Evolutionary conservation across 192 early-diverging fungal genomes (phyloP).

Genomic region (Geranomyces variabilis): DNA sequence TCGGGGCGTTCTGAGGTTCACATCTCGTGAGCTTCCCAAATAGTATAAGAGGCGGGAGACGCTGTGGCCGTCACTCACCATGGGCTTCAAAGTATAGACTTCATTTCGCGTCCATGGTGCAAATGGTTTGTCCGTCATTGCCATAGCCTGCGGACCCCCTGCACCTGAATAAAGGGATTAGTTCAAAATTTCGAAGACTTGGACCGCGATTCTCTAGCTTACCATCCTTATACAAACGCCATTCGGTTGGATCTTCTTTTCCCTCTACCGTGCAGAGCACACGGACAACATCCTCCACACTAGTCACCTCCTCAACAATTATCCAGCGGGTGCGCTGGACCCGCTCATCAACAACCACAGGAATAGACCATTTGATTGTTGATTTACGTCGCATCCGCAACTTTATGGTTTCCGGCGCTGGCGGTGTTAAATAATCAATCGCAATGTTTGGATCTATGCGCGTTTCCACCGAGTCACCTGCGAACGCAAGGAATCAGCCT

Average conservation of each 20-base stretch:
- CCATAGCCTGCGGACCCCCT: neutral
- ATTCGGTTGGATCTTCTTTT: constrained; percentile 20
- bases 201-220: neutral
- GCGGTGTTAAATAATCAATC: constrained; percentile 23
- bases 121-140: constrained; percentile 14
- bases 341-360: constrained; percentile 26
- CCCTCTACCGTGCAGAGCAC: constrained; percentile 28
- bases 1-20: neutral
- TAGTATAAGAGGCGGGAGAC: too few relatives aligned
- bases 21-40: too few relatives aligned
- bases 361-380: constrained; percentile 31
- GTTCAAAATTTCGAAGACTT: neutral
- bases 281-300: constrained; percentile 30
- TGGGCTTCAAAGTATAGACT: constrained; percentile 16
- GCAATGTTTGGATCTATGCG: constrained; percentile 38
- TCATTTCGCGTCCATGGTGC: constrained; percentile 16
- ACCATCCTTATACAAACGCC: constrained; percentile 10
- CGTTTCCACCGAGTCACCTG: constrained; percentile 27
- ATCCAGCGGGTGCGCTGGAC: constrained; percentile 18
- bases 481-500: neutral
- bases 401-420: constrained; percentile 22
- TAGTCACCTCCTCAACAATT: constrained; percentile 25
- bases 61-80: neutral
- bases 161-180: neutral
- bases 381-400: constrained; percentile 36